Conservation (phyloP, 2,329 filamentous ascomycete species). For the Harringtonia aguacate region DNA sequence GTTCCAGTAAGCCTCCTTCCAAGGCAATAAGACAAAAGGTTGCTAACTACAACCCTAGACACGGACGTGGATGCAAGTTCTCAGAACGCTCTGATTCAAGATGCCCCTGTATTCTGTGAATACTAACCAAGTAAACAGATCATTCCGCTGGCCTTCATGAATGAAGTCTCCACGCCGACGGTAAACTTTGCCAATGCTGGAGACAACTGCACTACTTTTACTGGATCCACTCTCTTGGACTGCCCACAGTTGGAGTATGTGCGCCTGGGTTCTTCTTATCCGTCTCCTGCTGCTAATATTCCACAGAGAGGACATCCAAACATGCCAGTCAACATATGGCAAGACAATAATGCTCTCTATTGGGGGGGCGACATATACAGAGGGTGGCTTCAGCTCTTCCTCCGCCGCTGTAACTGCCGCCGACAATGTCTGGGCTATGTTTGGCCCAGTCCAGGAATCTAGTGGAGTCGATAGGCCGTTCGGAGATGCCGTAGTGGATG, state of each 20-base stretch:
- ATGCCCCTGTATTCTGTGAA: too few species aligned
- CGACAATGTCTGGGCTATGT: slow-evolving; percentile 57
- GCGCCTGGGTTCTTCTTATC: too few species aligned
- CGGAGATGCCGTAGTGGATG: slow-evolving; percentile 53
- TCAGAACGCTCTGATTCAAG: too few species aligned
- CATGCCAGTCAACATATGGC: slow-evolving; percentile 49
- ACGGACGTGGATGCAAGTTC: too few species aligned
- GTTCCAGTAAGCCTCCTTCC: slow-evolving; percentile 33
- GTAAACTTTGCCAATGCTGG: slow-evolving; percentile 56
- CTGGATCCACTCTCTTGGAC: slow-evolving; percentile 44
- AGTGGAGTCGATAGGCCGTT: slow-evolving; percentile 51
- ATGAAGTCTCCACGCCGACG: slow-evolving; percentile 40
- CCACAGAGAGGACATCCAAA: slow-evolving; percentile 34
- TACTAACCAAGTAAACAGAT: slow-evolving; percentile 27
- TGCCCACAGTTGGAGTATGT: slow-evolving; percentile 56
- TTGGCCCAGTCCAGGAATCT: slow-evolving; percentile 43
- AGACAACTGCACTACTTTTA: slow-evolving; percentile 48
- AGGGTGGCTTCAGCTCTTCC: slow-evolving; percentile 52
- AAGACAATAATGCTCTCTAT: slow-evolving; percentile 67
- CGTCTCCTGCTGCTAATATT: too few species aligned
- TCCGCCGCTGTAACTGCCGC: slow-evolving; percentile 44
- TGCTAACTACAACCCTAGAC: too few species aligned
- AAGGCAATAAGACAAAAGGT: not conserved
- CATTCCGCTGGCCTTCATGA: slow-evolving; percentile 54
- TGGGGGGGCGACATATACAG: slow-evolving; percentile 58